Percentiles rank a stretch among this genome's conserved stretches.
Evolutionary conservation across 2,329 filamentous ascomycete species (phyloP).

Genomic region (Fusarium sororula): DNA sequence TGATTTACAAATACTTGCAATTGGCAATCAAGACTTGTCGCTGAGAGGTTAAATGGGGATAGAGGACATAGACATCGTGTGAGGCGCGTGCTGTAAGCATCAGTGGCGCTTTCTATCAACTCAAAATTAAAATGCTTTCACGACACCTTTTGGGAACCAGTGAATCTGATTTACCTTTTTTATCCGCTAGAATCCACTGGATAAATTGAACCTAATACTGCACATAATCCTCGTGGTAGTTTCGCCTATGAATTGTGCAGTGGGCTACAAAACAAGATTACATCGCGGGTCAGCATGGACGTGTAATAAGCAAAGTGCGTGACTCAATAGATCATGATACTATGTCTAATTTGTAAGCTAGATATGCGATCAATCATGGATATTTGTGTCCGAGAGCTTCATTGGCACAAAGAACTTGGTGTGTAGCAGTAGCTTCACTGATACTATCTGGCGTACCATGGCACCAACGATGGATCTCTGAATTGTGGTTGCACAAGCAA

Average conservation of each 20-base stretch:
- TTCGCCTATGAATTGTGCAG: accelerated
- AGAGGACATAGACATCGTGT: too few relatives aligned
- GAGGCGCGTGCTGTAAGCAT: too few relatives aligned
- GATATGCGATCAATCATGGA: accelerated
- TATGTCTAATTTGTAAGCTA: not conserved
- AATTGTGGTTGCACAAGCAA: accelerated
- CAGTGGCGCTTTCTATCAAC: too few relatives aligned
- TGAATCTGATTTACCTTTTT: not conserved
- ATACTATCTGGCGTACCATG: accelerated
- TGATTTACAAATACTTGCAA: too few relatives aligned
- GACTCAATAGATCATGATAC: accelerated
- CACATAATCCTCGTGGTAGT: accelerated
- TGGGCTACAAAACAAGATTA: not conserved
- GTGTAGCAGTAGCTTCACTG: not conserved
- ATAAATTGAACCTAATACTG: accelerated
- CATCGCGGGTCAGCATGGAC: not conserved
- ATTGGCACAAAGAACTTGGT: not conserved
- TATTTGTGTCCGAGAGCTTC: accelerated
- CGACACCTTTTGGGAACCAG: not conserved
- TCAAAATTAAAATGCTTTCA: too few relatives aligned
- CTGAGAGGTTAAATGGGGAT: too few relatives aligned
- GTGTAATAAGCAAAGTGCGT: accelerated
- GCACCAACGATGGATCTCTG: accelerated
- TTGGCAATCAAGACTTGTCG: too few relatives aligned
- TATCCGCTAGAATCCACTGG: accelerated